Evolutionary conservation across 1,284 basidiomycete species (phyloP).

Genomic region (Rhodotorula sp.): DNA sequence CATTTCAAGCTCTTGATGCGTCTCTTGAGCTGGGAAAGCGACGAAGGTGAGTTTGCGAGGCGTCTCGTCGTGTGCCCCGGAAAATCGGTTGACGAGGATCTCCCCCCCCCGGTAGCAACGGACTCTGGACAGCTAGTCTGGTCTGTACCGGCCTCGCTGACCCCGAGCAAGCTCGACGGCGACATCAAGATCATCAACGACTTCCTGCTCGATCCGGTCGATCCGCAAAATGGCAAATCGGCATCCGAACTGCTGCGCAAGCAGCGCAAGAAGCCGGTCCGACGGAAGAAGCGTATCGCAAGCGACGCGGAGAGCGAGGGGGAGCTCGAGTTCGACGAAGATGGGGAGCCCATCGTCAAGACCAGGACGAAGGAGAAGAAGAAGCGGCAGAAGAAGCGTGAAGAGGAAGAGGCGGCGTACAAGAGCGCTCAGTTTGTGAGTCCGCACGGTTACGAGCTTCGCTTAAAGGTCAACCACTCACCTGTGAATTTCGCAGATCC

Average conservation of each 20-base stretch:
- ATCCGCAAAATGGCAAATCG: constrained; percentile 67
- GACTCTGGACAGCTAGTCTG: constrained; percentile 52
- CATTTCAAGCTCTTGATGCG: constrained; percentile 79
- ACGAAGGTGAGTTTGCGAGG: constrained; percentile 58
- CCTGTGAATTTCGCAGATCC: constrained; percentile 1
- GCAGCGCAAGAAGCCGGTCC: constrained; percentile 55
- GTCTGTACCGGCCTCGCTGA: constrained; percentile 68
- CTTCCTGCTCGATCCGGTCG: constrained; percentile 69
- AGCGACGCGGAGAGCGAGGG: constrained; percentile 42
- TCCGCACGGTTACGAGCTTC: constrained; percentile 56
- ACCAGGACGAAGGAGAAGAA: constrained; percentile 54
- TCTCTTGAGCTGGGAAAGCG: constrained; percentile 62
- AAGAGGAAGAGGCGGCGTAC: constrained; percentile 68
- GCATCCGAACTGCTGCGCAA: constrained; percentile 65
- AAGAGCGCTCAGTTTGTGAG: constrained; percentile 74
- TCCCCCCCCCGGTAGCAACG: constrained; percentile 6
- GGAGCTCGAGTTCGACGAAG: constrained; percentile 48
- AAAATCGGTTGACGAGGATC: background rate
- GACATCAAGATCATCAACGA: constrained; percentile 70
- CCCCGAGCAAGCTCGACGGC: constrained; percentile 63
- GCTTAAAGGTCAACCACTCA: background rate
- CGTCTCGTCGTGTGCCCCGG: background rate
- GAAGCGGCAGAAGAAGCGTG: constrained; percentile 39
- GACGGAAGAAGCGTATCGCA: constrained; percentile 44
- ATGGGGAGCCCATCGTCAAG: constrained; percentile 35